Percentiles rank a stretch among this genome's conserved stretches.
These are phyloP conservation scores for Paramecium sexaurelia DNA, from an alignment of 73 alveolate species.

Conservation along the genomic window DNA sequence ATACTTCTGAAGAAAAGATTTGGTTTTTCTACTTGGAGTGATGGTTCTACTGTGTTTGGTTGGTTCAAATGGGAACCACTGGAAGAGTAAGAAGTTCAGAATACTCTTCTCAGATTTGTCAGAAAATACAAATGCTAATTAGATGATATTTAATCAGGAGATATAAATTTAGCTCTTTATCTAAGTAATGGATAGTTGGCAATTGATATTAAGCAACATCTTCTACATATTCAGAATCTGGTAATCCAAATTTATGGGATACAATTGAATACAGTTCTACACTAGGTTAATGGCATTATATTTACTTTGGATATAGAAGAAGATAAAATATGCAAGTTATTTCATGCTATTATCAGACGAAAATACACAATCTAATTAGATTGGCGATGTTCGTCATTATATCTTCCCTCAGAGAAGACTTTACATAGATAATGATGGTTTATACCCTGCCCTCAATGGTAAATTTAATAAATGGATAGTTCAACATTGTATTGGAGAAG, in stretches of 20 bases:
- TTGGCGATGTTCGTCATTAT: conserved; percentile 13
- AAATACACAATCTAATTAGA: neutral
- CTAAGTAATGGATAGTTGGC: neutral
- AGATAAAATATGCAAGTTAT: neutral
- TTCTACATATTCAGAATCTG: neutral
- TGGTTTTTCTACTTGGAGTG: neutral
- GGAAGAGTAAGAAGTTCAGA: conserved; percentile 6
- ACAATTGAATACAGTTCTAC: neutral
- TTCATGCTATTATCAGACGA: neutral
- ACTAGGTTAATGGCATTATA: conserved; percentile 6
- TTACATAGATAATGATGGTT: neutral
- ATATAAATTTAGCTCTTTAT: conserved; percentile 11
- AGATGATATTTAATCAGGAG: conserved; percentile 4
- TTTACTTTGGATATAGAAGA: conserved; percentile 32
- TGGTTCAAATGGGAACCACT: conserved; percentile 14
- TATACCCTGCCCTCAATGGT: conserved; percentile 35
- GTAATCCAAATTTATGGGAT: conserved; percentile 40
- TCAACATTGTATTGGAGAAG: neutral
- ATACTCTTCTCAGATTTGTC: conserved; percentile 6
- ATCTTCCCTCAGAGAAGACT: neutral
- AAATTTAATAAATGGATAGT: neutral
- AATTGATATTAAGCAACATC: neutral
- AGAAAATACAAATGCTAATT: neutral
- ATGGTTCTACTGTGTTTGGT: neutral
- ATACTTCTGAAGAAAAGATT: neutral